phyloP scores from a whole-genome alignment of 306 rosid genomes.

The Fragaria ananassa region DNA sequence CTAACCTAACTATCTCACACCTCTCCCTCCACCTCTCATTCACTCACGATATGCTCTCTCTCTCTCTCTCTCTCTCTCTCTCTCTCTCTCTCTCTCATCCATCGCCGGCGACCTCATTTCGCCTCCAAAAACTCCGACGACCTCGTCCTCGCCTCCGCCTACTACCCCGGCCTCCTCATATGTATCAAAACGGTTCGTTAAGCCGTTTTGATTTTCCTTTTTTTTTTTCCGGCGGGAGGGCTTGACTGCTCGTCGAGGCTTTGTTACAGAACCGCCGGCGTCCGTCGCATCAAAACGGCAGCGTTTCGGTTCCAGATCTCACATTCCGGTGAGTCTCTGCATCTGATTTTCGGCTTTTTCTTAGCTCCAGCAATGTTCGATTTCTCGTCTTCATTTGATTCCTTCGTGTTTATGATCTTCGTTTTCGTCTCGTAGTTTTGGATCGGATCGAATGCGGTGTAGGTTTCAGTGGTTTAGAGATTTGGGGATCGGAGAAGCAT shows the following conservation, averaged over 20 bases:
- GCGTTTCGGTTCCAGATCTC: slow-evolving; percentile 46
- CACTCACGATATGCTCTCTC: too few species aligned
- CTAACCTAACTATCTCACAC: too few species aligned
- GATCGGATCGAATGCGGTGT: background rate
- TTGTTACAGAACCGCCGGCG: background rate
- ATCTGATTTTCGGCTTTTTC: slow-evolving; percentile 12
- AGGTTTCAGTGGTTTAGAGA: background rate
- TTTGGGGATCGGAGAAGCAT: background rate
- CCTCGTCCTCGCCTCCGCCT: too few species aligned
- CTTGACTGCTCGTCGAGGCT: background rate
- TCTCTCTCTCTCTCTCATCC: too few species aligned
- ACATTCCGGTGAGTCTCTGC: slow-evolving; percentile 42
- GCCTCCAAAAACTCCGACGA: too few species aligned
- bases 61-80: too few species aligned
- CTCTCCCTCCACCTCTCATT: too few species aligned
- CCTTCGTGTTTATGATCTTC: background rate
- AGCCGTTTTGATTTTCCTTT: background rate
- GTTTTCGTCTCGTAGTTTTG: background rate
- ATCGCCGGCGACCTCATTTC: too few species aligned
- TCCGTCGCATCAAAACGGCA: background rate
- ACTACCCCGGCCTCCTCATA: too few species aligned
- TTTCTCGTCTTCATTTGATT: slow-evolving; percentile 14
- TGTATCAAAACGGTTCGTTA: slow-evolving; percentile 2
- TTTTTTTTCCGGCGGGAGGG: background rate
- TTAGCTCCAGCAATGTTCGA: slow-evolving; percentile 4